Base-by-base conservation (phyloP, 176 grass and related monocot species). In the Aegilops tauschii region DNA sequence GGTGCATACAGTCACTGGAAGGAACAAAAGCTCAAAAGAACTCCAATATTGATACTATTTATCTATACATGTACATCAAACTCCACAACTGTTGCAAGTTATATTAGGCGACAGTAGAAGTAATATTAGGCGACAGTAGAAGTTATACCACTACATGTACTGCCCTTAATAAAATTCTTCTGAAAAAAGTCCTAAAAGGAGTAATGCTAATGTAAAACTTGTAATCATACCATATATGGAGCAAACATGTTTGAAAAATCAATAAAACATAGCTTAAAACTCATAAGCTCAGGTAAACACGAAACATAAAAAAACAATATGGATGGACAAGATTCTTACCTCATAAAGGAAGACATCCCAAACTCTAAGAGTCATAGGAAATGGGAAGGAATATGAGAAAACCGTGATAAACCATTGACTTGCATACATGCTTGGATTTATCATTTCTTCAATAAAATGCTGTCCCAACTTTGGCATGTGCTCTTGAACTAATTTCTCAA, bases 391-490 rank as follows among this genome's bases (percentile, higher is more conserved):
- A 77, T 99, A 99, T 1, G 87, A 91, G 71, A 96, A 99, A 89
- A 96, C 92, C n/a, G 97, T 96, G 81, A 99, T 96, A 86, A 98
- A 96, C 97, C 97, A 98, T 85, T 96, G 94, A 27, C 97, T 98
- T 56, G 90, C 94, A 88, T 98, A 99, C 97, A 99, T 99, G 89
- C 88, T 96, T 86, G 92, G 94, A 82, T 91, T 96, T 86, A 99
- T 92, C 94, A 96, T 99, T 87, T 99, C 94, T 78, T 94, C 90
- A 85, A 88, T 49, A 90, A 98, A 96, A 89, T 99, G 94, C 50
- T 90, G 82, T 50, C 94, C 97, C 87, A 99, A 85, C 82, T 94
- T 90, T 50, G 97, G 97, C 84, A 99, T 88, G 73, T 85, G 80
- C 42, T 99, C 97, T 18, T 88, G 82, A 73, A 99, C 94, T 73